phyloP scores from a whole-genome alignment of 164 flowering plant genomes.

The Protea cynaroides region DNA sequence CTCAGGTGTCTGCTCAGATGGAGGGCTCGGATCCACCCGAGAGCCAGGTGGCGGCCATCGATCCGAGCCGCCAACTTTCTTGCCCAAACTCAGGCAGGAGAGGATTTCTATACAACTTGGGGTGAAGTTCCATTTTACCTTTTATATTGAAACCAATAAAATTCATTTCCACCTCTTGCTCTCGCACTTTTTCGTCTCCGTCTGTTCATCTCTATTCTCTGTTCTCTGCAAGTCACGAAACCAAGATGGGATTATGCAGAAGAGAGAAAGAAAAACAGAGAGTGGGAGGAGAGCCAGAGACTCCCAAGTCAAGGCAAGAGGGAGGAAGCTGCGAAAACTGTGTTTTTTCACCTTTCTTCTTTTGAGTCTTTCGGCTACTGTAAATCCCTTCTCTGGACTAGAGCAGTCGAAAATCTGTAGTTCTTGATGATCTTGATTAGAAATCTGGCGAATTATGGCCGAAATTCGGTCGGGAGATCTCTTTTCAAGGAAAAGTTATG shows the following conservation, averaged over 20 bases:
- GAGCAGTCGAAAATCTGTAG: slow-evolving; percentile 1
- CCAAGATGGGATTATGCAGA: slow-evolving; percentile 25
- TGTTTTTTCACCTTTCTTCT: background rate
- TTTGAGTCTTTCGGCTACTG: background rate
- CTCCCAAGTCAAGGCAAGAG: slow-evolving; percentile 11
- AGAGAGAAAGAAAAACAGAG: slow-evolving; percentile 10
- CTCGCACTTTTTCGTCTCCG: too few relatives aligned
- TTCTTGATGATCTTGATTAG: background rate
- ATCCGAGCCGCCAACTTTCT: too few relatives aligned
- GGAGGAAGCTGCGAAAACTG: slow-evolving; percentile 9
- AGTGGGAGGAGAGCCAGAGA: background rate
- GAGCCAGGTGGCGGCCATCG: too few relatives aligned
- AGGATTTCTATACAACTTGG: too few relatives aligned
- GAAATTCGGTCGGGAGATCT: slow-evolving; percentile 8
- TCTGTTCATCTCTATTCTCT: too few relatives aligned
- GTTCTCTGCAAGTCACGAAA: too few relatives aligned
- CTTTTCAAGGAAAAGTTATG: background rate
- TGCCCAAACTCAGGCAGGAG: too few relatives aligned
- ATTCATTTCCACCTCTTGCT: too few relatives aligned
- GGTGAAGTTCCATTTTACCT: too few relatives aligned
- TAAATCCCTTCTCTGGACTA: background rate
- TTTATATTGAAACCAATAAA: too few relatives aligned
- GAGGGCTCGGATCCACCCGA: too few relatives aligned
- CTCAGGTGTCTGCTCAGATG: too few relatives aligned
- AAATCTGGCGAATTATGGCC: slow-evolving; percentile 7